phyloP scores from a whole-genome alignment of 2,329 filamentous ascomycete genomes.

The Apiospora koreana region DNA sequence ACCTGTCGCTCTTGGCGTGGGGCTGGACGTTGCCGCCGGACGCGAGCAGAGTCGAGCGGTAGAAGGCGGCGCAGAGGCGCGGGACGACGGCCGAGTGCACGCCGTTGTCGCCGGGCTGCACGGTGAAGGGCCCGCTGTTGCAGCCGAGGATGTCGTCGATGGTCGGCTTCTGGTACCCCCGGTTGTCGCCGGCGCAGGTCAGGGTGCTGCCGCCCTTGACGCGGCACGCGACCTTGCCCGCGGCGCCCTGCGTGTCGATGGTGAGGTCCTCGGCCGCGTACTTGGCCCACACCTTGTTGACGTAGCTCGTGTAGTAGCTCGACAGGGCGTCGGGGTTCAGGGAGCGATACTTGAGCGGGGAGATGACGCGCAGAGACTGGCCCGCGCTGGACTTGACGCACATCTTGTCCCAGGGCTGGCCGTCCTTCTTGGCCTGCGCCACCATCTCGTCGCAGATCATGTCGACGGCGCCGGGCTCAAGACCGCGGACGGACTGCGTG shows the following conservation, averaged over 20 bases:
- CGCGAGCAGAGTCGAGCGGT: slow-evolving; percentile 46
- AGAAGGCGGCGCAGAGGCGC: slow-evolving; percentile 52
- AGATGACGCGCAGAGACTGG: slow-evolving; percentile 44
- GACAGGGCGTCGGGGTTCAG: slow-evolving; percentile 37
- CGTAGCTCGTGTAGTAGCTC: slow-evolving; percentile 46
- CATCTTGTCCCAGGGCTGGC: slow-evolving; percentile 45
- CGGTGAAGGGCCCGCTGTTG: slow-evolving; percentile 48
- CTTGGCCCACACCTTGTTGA: slow-evolving; percentile 47
- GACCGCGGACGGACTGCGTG: slow-evolving; percentile 40
- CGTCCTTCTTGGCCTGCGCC: slow-evolving; percentile 38
- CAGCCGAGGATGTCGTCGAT: slow-evolving; percentile 52
- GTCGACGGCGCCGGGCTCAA: slow-evolving; percentile 36
- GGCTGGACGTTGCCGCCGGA: slow-evolving; percentile 50
- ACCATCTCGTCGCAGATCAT: slow-evolving; percentile 43
- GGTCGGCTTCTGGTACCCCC: slow-evolving; percentile 43
- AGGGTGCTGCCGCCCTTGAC: slow-evolving; percentile 38
- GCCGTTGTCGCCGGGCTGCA: slow-evolving; percentile 37
- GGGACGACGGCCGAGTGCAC: slow-evolving; percentile 46
- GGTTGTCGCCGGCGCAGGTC: slow-evolving; percentile 43
- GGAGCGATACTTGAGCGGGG: slow-evolving; percentile 43
- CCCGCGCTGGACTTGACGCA: slow-evolving; percentile 41
- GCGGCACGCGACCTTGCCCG: slow-evolving; percentile 42
- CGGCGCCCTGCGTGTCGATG: slow-evolving; percentile 37
- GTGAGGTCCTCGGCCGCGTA: slow-evolving; percentile 40
- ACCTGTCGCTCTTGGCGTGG: slow-evolving; percentile 31